These are phyloP conservation scores for Centaurea solstitialis DNA, from an alignment of 129 eudicot genomes.

Conservation along the genomic window DNA sequence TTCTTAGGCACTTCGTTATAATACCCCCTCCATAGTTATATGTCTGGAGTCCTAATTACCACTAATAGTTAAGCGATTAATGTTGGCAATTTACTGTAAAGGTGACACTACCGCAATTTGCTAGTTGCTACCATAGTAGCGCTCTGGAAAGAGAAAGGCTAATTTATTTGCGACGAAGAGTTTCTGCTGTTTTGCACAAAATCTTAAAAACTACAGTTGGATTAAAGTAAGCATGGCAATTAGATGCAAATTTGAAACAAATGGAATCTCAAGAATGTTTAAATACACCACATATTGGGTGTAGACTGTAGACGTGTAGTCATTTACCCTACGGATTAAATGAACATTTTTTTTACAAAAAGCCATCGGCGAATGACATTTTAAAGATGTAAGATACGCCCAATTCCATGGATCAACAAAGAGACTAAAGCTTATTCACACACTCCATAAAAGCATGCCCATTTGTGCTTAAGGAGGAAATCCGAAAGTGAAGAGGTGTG, in stretches of 20 bases:
- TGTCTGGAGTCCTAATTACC: not conserved
- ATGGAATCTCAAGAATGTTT: not conserved
- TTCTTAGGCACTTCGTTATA: not conserved
- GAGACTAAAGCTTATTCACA: not conserved
- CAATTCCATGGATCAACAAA: not conserved
- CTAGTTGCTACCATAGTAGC: not conserved
- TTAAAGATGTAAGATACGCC: not conserved
- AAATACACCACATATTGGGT: not conserved
- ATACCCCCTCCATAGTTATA: not conserved
- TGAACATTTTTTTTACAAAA: not conserved
- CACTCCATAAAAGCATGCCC: not conserved
- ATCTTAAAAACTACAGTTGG: not conserved
- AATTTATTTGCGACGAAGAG: not conserved
- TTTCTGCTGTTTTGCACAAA: not conserved
- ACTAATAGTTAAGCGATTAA: not conserved
- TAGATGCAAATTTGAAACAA: not conserved
- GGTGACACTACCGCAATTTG: not conserved
- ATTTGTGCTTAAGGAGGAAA: not conserved
- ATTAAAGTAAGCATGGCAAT: not conserved
- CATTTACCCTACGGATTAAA: not conserved
- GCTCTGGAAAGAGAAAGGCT: not conserved
- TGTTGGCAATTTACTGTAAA: not conserved
- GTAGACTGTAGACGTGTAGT: too few relatives aligned
- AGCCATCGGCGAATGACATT: not conserved
- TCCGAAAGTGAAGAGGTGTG: not conserved